Conservation (phyloP, 2,329 filamentous ascomycete genomes). For the Monosporascus ibericus region DNA sequence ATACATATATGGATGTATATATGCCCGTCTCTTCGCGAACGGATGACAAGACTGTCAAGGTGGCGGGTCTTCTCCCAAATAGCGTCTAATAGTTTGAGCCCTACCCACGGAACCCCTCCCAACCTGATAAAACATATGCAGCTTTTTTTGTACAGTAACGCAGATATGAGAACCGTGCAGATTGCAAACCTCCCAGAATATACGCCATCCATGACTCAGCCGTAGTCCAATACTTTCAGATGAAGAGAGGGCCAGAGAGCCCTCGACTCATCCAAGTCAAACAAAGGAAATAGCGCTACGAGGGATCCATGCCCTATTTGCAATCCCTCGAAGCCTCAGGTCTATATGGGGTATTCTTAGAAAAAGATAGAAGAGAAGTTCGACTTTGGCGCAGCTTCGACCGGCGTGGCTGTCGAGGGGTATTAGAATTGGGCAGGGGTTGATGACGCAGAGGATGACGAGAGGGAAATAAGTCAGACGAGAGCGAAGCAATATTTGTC, state of each 20-base stretch:
- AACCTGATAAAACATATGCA: not conserved
- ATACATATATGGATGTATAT: not conserved
- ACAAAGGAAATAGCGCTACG: conserved; percentile 27
- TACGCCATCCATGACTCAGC: not conserved
- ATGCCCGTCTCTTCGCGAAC: not conserved
- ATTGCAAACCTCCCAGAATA: not conserved
- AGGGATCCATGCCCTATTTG: conserved; percentile 19
- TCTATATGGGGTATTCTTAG: conserved; percentile 25
- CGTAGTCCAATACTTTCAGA: not conserved
- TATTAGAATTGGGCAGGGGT: conserved; percentile 24
- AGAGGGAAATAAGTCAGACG: conserved; percentile 16
- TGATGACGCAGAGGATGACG: conserved; percentile 16
- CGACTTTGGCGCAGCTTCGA: conserved; percentile 11
- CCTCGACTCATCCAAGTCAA: conserved; percentile 12
- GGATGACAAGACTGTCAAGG: not conserved
- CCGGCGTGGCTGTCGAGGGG: conserved; percentile 17
- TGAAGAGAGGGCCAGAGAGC: conserved; percentile 5
- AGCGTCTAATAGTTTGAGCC: not conserved
- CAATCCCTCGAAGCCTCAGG: conserved; percentile 21
- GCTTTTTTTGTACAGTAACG: not conserved
- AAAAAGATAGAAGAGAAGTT: conserved; percentile 12
- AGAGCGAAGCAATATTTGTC: conserved; percentile 23
- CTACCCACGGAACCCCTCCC: not conserved
- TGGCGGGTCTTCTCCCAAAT: not conserved
- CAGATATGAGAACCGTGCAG: not conserved